Conservation (phyloP, 2,329 filamentous ascomycete genomes). For the Verticillium nubilum region DNA sequence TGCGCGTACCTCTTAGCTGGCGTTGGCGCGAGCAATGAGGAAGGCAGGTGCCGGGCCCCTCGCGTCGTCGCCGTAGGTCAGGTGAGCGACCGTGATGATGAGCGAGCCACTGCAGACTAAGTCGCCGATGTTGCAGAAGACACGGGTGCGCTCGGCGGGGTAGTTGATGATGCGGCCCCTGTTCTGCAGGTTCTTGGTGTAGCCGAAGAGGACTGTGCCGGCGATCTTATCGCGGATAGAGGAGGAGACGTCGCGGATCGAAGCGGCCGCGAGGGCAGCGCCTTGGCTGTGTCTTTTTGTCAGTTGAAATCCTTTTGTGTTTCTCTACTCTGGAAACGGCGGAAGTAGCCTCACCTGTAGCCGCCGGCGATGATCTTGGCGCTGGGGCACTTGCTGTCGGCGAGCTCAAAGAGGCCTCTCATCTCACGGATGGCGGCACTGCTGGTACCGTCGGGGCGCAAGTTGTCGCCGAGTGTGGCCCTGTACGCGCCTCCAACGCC, state of each 20-base stretch:
- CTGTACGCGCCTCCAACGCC: conserved; percentile 34
- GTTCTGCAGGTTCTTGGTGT: conserved; percentile 34
- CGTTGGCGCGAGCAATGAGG: conserved; percentile 13
- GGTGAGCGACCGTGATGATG: conserved; percentile 25
- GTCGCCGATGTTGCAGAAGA: conserved; percentile 34
- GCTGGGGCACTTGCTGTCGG: conserved; percentile 26
- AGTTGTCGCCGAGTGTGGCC: conserved; percentile 25
- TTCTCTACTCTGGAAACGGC: conserved; percentile 23
- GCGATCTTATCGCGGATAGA: conserved; percentile 11
- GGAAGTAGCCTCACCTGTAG: conserved; percentile 26
- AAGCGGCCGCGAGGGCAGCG: conserved; percentile 18
- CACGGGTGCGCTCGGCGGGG: conserved; percentile 25
- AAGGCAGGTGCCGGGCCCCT: conserved; percentile 12
- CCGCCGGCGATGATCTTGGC: conserved; percentile 29
- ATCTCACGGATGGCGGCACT: conserved; percentile 22
- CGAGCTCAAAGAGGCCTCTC: conserved; percentile 24
- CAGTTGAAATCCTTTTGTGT: background rate
- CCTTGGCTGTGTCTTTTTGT: conserved; percentile 23
- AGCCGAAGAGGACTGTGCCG: conserved; percentile 17
- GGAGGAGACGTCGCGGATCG: conserved; percentile 15
- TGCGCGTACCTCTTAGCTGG: background rate
- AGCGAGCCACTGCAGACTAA: conserved; percentile 28
- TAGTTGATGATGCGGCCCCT: conserved; percentile 27
- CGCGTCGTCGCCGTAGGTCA: conserved; percentile 17
- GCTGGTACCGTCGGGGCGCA: conserved; percentile 22